These are phyloP conservation scores for Thamnidium elegans DNA, from an alignment of 192 early-diverging fungal genomes.

Conservation along the genomic window DNA sequence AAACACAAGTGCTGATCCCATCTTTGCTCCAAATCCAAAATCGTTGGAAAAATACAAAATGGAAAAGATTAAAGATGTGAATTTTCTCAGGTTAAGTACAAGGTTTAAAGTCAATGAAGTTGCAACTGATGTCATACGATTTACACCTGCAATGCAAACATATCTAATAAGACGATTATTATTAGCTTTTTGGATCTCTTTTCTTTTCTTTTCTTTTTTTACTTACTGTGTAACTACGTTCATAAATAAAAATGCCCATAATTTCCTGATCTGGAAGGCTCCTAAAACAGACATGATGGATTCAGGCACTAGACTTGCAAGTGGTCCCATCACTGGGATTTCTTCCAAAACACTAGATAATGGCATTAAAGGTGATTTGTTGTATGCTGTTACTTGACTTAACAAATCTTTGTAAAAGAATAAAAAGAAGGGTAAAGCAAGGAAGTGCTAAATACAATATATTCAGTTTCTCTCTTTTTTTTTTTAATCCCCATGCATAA, in stretches of 20 bases:
- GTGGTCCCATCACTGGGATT: not conserved
- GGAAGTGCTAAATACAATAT: conserved; percentile 53
- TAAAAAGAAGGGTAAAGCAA: conserved; percentile 80
- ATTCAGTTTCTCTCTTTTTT: not conserved
- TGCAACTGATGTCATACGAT: conserved; percentile 73
- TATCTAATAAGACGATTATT: conserved; percentile 48
- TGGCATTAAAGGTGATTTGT: conserved; percentile 48
- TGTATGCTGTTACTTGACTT: conserved; percentile 52
- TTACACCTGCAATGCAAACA: conserved; percentile 86
- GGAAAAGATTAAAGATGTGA: conserved; percentile 76
- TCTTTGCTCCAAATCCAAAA: conserved; percentile 59
- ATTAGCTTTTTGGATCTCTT: no score
- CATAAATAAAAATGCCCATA: conserved; percentile 70
- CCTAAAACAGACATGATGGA: not conserved
- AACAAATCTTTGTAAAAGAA: conserved; percentile 69
- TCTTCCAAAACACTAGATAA: conserved; percentile 20
- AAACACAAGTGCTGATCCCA: conserved; percentile 76
- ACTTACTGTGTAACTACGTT: conserved; percentile 84
- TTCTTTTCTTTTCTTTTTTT: no score
- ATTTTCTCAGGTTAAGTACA: conserved; percentile 83
- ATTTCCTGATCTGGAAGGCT: conserved; percentile 43
- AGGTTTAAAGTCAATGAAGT: conserved; percentile 83
- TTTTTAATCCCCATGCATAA: not conserved
- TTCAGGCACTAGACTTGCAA: not conserved
- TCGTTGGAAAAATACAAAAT: conserved; percentile 77